Evolutionary conservation across 2,329 filamentous ascomycete species (phyloP).

Genomic region (Diaporthe caulivora): DNA sequence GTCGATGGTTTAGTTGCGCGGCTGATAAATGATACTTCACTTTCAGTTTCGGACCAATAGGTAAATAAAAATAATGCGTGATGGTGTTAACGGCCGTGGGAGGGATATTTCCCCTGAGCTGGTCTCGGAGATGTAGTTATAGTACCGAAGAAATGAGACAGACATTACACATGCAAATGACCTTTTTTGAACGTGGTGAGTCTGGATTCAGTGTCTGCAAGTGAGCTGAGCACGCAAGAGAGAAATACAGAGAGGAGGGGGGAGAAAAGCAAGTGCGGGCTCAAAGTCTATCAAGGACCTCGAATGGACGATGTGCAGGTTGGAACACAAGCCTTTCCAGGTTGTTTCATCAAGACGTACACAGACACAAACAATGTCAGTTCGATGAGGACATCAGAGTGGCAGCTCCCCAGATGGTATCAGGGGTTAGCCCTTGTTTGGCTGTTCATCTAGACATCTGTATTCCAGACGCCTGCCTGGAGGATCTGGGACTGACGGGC

Average conservation of each 20-base stretch:
- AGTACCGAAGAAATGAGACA: not conserved
- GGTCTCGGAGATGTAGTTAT: not conserved
- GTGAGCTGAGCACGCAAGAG: not conserved
- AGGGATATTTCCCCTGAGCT: not conserved
- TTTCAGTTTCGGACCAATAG: not conserved
- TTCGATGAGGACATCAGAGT: too few relatives aligned
- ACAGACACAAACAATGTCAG: not conserved
- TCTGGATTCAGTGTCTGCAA: not conserved
- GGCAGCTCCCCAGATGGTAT: not conserved
- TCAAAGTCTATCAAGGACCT: not conserved
- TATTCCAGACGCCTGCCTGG: not conserved
- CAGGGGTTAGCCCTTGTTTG: not conserved
- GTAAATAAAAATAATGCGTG: not conserved
- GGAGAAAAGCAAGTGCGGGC: not conserved
- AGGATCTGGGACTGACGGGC: not conserved
- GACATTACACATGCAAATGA: not conserved
- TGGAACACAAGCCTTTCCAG: not conserved
- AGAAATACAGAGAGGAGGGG: not conserved
- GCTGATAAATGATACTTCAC: slow-evolving; percentile 5
- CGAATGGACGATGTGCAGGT: not conserved
- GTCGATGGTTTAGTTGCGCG: not conserved
- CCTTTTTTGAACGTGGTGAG: not conserved
- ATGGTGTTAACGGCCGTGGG: not conserved
- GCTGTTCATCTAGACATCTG: not conserved
- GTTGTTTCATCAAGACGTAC: not conserved